phyloP scores from a whole-genome alignment of 2,329 filamentous ascomycete genomes.

The Hymenoscyphus fructigenus region DNA sequence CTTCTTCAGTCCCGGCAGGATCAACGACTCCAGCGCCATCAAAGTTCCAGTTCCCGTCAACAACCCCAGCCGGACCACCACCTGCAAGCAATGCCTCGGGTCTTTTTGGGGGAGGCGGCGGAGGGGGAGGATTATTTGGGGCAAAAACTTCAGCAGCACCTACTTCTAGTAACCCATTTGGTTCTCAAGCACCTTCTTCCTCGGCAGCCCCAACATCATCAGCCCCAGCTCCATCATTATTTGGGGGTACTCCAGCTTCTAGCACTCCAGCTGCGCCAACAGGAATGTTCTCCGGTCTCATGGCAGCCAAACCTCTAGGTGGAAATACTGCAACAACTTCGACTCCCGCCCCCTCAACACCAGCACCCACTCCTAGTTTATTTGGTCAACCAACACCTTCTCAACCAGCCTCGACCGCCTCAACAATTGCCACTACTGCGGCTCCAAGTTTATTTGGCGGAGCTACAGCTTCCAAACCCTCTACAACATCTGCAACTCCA shows the following conservation, averaged over 20 bases:
- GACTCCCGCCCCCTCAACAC: neutral
- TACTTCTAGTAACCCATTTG: slow-evolving; percentile 6
- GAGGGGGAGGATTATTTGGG: slow-evolving; percentile 22
- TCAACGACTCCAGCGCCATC: slow-evolving; percentile 32
- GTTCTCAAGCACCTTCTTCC: slow-evolving; percentile 12
- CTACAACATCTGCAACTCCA: slow-evolving; percentile 9
- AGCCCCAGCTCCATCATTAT: slow-evolving; percentile 9
- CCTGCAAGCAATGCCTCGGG: slow-evolving; percentile 26
- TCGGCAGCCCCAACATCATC: slow-evolving; percentile 12
- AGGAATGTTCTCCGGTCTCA: slow-evolving; percentile 2
- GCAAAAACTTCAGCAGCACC: slow-evolving; percentile 10
- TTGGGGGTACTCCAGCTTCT: slow-evolving; percentile 9
- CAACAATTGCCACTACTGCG: slow-evolving; percentile 18
- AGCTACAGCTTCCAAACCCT: slow-evolving; percentile 8
- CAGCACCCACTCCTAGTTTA: neutral
- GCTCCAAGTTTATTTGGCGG: slow-evolving; percentile 13
- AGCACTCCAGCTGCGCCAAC: slow-evolving; percentile 3
- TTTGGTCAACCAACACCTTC: neutral
- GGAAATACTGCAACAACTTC: slow-evolving; percentile 10
- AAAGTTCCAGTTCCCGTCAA: slow-evolving; percentile 28
- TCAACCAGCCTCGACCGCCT: neutral
- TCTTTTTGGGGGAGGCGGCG: slow-evolving; percentile 18
- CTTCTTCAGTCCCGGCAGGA: slow-evolving; percentile 25
- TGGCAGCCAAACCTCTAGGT: slow-evolving; percentile 4
- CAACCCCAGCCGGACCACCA: slow-evolving; percentile 37